phyloP scores from a whole-genome alignment of 257 asterid species.

The Scutellaria minor region DNA sequence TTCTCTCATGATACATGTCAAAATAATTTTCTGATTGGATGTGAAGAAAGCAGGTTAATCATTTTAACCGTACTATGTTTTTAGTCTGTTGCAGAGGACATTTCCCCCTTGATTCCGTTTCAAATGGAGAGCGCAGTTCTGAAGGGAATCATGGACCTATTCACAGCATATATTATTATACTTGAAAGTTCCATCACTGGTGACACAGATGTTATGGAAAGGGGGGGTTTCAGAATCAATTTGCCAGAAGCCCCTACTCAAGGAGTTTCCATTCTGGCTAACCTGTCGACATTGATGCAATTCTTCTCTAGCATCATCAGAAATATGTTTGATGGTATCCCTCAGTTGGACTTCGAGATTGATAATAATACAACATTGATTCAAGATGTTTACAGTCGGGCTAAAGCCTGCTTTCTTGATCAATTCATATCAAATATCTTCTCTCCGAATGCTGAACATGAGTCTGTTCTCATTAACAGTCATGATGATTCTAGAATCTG shows the following conservation, averaged over 20 bases:
- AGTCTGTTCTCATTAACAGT: constrained; percentile 34
- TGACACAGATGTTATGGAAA: constrained; percentile 31
- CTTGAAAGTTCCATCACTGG: constrained; percentile 57
- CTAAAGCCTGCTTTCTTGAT: constrained; percentile 53
- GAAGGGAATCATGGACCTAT: constrained; percentile 58
- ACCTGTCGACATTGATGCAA: constrained; percentile 53
- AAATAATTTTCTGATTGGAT: neutral
- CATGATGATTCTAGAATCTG: constrained; percentile 41
- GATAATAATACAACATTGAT: constrained; percentile 39
- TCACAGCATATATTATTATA: constrained; percentile 46
- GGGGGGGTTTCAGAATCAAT: constrained; percentile 43
- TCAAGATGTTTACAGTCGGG: constrained; percentile 47
- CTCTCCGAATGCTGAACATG: constrained; percentile 48
- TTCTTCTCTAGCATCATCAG: constrained; percentile 48
- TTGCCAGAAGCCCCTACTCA: constrained; percentile 48
- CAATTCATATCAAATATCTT: constrained; percentile 50
- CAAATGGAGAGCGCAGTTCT: constrained; percentile 69
- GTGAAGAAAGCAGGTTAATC: neutral
- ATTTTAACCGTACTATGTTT: constrained; percentile 2
- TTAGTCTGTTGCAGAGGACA: constrained; percentile 54
- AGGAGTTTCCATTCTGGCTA: constrained; percentile 62
- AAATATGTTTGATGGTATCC: constrained; percentile 46
- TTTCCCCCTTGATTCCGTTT: constrained; percentile 53
- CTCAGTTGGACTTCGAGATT: constrained; percentile 55
- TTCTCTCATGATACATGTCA: neutral